These are phyloP conservation scores for Candida vartiovaarae DNA, from an alignment of 805 yeast genomes.

Conservation along the genomic window DNA sequence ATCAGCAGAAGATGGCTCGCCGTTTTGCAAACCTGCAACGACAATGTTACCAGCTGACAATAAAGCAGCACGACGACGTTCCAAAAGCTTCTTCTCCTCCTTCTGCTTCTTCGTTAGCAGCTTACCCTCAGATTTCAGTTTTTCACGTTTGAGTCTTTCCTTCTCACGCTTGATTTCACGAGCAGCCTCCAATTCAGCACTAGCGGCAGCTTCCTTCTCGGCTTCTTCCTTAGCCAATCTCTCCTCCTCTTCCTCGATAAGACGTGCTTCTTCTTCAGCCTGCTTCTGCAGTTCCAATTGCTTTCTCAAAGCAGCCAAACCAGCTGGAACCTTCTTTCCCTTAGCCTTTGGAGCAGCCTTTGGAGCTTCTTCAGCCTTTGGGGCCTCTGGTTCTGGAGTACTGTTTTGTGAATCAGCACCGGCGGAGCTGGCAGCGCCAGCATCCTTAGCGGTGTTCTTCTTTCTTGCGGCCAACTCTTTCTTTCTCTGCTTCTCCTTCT, in stretches of 20 bases:
- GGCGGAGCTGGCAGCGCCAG: conserved; percentile 1
- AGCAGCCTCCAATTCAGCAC: conserved; percentile 46
- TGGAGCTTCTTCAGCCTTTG: conserved; percentile 20
- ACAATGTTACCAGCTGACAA: conserved; percentile 64
- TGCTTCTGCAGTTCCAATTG: conserved; percentile 87
- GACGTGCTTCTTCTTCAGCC: conserved; percentile 74
- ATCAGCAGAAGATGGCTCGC: conserved; percentile 14
- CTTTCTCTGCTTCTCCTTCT: conserved; percentile 83
- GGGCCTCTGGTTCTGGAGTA: conserved; percentile 25
- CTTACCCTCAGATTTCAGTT: conserved; percentile 94
- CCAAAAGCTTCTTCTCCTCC: conserved; percentile 80
- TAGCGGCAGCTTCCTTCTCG: conserved; percentile 38
- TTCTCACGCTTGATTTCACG: conserved; percentile 71
- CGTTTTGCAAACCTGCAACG: conserved; percentile 60
- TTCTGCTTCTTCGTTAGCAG: conserved; percentile 89
- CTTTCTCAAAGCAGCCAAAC: conserved; percentile 82
- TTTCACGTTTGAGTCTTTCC: conserved; percentile 81
- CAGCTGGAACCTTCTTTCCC: conserved; percentile 78
- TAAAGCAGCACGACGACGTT: conserved; percentile 83
- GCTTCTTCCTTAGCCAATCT: conserved; percentile 40
- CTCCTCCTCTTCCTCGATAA: conserved; percentile 71
- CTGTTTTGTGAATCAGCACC: conserved; percentile 3
- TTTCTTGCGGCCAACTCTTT: conserved; percentile 84
- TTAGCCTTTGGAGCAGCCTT: conserved; percentile 37
- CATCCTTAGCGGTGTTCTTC: conserved; percentile 40